A percentile compares a stretch with the other conserved stretches of the same genome.
phyloP scores from a whole-genome alignment of 495 filamentous ascomycete genomes.

The Hypomontagnella monticulosa region DNA sequence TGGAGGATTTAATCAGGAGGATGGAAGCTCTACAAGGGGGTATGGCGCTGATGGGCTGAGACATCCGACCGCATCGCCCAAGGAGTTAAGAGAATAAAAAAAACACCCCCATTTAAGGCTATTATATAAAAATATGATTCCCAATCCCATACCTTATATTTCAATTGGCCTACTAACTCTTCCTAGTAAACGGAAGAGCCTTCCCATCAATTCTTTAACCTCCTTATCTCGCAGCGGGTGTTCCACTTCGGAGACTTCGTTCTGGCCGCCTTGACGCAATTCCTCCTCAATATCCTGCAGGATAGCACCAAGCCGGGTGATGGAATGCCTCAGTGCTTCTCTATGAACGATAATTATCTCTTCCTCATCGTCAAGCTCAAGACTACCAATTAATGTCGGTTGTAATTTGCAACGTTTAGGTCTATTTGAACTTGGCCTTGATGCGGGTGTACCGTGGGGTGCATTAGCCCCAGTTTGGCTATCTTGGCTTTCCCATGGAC shows the following conservation, averaged over 20 bases:
- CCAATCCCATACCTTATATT: too few relatives aligned
- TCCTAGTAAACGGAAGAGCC: constrained; percentile 1
- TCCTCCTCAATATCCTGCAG: constrained; percentile 8
- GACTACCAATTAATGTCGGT: background rate
- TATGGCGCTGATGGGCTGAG: constrained; percentile 3
- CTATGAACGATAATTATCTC: background rate
- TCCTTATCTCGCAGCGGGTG: background rate
- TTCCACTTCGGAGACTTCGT: background rate
- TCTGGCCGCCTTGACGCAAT: background rate
- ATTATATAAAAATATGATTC: too few relatives aligned
- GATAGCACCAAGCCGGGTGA: background rate
- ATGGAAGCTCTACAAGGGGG: background rate
- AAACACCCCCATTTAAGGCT: too few relatives aligned
- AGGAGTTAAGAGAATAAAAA: too few relatives aligned
- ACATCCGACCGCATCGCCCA: background rate
- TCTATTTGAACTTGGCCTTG: too few relatives aligned
- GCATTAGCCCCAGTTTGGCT: too few relatives aligned
- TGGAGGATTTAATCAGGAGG: constrained; percentile 6
- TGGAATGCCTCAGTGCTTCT: constrained; percentile 3
- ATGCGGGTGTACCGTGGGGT: too few relatives aligned
- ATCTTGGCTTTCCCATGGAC: background rate
- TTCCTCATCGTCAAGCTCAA: constrained; percentile 4
- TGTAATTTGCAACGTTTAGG: too few relatives aligned
- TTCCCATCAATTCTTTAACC: background rate
- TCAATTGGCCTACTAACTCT: too few relatives aligned